phyloP scores from a whole-genome alignment of 202 grass and related monocot genomes.

The Digitaria exilis region DNA sequence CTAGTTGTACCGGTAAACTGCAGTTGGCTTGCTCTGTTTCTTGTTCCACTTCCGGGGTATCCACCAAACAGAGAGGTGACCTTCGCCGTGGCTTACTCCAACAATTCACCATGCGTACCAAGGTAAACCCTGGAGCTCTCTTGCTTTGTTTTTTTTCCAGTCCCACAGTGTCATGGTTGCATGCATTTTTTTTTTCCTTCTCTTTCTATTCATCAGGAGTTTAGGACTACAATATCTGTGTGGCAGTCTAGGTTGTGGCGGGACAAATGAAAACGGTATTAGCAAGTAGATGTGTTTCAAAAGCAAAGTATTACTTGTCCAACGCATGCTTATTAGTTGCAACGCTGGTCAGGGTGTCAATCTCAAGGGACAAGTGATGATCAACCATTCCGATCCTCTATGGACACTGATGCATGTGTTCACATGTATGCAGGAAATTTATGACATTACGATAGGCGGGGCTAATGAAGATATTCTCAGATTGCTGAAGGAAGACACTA shows the following conservation, averaged over 20 bases:
- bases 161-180: too few species aligned
- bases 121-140: not conserved
- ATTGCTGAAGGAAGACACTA: not conserved
- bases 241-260: too few species aligned
- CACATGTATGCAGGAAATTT: not conserved
- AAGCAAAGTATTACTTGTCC: too few species aligned
- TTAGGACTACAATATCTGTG: too few species aligned
- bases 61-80: not conserved
- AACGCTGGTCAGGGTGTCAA: too few species aligned
- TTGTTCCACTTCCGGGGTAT: too few species aligned
- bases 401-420: not conserved
- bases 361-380: not conserved
- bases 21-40: too few species aligned
- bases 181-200: too few species aligned
- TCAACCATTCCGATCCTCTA: not conserved
- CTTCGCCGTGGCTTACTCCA: not conserved
- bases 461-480: not conserved
- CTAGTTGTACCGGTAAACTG: not conserved
- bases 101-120: not conserved
- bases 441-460: not conserved
- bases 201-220: too few species aligned
- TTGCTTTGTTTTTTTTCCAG: not conserved
- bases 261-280: too few species aligned
- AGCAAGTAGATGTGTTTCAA: too few species aligned
- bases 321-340: too few species aligned